A percentile compares a stretch with the other conserved stretches of the same genome.
phyloP scores from a whole-genome alignment of 1,139 yeast genomes.

The Saccharomycopsis hybrid region DNA sequence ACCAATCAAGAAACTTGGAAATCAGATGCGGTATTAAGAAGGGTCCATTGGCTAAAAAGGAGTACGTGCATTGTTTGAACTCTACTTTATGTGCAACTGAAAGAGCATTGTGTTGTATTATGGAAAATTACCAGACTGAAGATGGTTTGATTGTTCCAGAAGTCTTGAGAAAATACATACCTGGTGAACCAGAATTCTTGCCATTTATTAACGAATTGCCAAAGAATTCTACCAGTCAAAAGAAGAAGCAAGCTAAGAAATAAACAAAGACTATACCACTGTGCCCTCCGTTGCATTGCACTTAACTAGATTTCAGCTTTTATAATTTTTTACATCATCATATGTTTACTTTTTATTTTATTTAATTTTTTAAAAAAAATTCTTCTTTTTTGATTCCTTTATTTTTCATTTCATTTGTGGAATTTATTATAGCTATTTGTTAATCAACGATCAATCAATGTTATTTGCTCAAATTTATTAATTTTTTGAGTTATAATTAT shows the following conservation, averaged over 20 bases:
- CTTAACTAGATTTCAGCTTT: too few relatives aligned
- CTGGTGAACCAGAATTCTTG: slow-evolving; percentile 96
- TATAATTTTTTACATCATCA: too few relatives aligned
- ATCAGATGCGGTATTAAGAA: slow-evolving; percentile 98
- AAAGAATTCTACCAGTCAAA: slow-evolving; percentile 83
- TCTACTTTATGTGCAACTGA: slow-evolving; percentile 97
- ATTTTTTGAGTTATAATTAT: too few relatives aligned
- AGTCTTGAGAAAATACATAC: slow-evolving; percentile 90
- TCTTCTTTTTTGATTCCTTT: too few relatives aligned
- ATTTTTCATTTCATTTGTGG: too few relatives aligned
- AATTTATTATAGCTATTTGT: too few relatives aligned
- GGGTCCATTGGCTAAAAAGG: slow-evolving; percentile 92
- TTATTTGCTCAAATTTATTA: too few relatives aligned
- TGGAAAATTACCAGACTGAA: slow-evolving; percentile 96
- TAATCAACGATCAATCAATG: too few relatives aligned
- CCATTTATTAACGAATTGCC: slow-evolving; percentile 90
- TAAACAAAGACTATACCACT: too few relatives aligned
- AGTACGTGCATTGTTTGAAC: slow-evolving; percentile 96
- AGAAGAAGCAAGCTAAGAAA: slow-evolving; percentile 53
- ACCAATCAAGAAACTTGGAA: slow-evolving; percentile 96
- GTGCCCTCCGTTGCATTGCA: too few relatives aligned
- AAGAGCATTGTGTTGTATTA: slow-evolving; percentile 93
- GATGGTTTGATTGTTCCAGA: slow-evolving; percentile 92
- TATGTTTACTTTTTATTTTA: too few relatives aligned
- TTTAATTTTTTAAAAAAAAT: too few relatives aligned